These are phyloP conservation scores for Pseudogymnoascus sp. DNA, from an alignment of 2,329 filamentous ascomycete genomes.

Conservation along the genomic window DNA sequence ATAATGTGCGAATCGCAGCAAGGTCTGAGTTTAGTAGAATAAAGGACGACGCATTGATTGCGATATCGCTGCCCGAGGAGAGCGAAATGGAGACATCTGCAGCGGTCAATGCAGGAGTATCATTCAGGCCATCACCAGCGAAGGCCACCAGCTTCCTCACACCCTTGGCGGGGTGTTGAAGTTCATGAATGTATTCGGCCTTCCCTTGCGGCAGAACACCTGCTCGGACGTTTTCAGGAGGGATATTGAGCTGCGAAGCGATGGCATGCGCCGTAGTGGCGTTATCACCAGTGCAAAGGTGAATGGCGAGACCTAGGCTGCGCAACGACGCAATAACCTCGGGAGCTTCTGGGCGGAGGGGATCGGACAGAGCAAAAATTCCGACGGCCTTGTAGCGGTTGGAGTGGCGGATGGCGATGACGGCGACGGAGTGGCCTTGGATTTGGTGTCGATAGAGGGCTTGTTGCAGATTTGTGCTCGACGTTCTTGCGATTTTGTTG, in stretches of 20 bases:
- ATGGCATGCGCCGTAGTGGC: conserved; percentile 52
- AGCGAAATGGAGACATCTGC: conserved; percentile 83
- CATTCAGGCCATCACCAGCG: conserved; percentile 86
- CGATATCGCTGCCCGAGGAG: conserved; percentile 76
- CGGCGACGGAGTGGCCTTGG: conserved; percentile 51
- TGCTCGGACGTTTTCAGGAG: conserved; percentile 51
- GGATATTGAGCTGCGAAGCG: conserved; percentile 51
- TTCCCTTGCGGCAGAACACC: conserved; percentile 36
- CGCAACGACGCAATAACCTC: conserved; percentile 44
- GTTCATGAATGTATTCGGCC: not conserved
- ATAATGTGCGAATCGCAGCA: conserved; percentile 62
- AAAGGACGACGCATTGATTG: conserved; percentile 74
- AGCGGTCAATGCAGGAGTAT: conserved; percentile 71
- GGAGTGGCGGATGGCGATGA: conserved; percentile 38
- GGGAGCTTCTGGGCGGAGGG: conserved; percentile 49
- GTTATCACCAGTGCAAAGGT: conserved; percentile 61
- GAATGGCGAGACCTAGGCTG: conserved; percentile 46
- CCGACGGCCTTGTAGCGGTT: conserved; percentile 38
- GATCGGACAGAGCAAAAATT: conserved; percentile 53
- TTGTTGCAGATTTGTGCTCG: conserved; percentile 42
- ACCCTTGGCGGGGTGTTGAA: conserved; percentile 31
- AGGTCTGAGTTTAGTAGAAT: conserved; percentile 72
- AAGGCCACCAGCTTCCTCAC: conserved; percentile 54
- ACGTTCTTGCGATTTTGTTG: conserved; percentile 54
- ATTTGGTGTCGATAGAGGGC: not conserved